Percentiles rank a stretch among this genome's conserved stretches.
Conservation (phyloP, 768 basidiomycete species). For the Boletus tylopilopsis region DNA sequence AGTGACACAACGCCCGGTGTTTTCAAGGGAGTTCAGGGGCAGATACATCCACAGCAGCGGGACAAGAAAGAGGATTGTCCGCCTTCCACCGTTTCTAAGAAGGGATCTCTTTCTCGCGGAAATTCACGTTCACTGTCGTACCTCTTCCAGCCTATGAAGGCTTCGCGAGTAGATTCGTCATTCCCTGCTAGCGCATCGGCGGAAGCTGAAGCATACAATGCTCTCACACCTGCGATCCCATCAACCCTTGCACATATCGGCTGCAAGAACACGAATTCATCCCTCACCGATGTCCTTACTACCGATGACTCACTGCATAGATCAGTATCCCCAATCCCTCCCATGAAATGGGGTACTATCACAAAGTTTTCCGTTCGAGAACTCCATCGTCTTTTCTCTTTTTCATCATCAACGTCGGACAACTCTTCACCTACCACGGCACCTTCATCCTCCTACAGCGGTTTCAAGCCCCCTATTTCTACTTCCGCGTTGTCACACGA, state of each 20-base stretch:
- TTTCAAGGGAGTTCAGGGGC: slow-evolving; percentile 27
- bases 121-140: slow-evolving; percentile 33
- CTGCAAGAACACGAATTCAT: slow-evolving; percentile 26
- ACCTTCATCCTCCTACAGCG: background rate
- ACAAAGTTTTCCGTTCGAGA: slow-evolving; percentile 36
- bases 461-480: slow-evolving; percentile 7
- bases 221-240: slow-evolving; percentile 2
- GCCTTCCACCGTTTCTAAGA: slow-evolving; percentile 19
- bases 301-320: slow-evolving; percentile 14
- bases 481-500: slow-evolving; percentile 12
- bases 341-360: slow-evolving; percentile 23
- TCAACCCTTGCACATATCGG: slow-evolving; percentile 7
- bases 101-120: slow-evolving; percentile 24
- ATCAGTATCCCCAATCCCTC: slow-evolving; percentile 35
- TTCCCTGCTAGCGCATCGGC: slow-evolving; percentile 21
- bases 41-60: slow-evolving; percentile 14
- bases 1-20: slow-evolving; percentile 25
- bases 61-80: slow-evolving; percentile 10
- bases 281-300: slow-evolving; percentile 14
- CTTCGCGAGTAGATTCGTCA: slow-evolving; percentile 27
- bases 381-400: slow-evolving; percentile 32
- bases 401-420: slow-evolving; percentile 22
- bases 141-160: slow-evolving; percentile 20
- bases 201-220: slow-evolving; percentile 16
- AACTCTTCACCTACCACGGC: slow-evolving; percentile 4